Base-by-base conservation (phyloP, 176 grass and related monocot species). In the Saccharum officinarum region DNA sequence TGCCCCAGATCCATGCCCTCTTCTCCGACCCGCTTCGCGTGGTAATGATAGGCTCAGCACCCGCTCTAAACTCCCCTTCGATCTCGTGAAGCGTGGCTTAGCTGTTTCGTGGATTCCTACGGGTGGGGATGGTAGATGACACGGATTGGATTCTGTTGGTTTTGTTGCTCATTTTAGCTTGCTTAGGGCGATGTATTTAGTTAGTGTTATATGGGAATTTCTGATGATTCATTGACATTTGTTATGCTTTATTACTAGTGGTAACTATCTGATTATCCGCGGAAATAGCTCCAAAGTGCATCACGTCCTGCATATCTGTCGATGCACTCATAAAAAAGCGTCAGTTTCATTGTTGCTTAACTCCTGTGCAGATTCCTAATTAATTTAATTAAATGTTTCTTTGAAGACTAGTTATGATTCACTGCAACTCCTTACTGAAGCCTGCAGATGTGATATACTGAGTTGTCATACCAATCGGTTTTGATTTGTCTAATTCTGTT, bases 11-110 rank as follows among this genome's bases (percentile, higher is more conserved):
- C 88, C 97, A 90, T 57, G 87, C 92, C 65, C 92, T 99, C 79
- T 92, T 96, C 86, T 87, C 90, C 76, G 94, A 99, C 83, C 92
- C 88, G 67, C 97, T 96, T 71, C 90, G 94, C 80, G 97, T 99
- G 94, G 97, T 99, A 88, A 91, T 41, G 45, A 92, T 41, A 37
- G 54, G 63, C 76, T 23, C 18, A 5, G 67, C 37, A 23, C 59
- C 36, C 5, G 5, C 20, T 59, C 26, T 10, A 23, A 7, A 52
- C n/a, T 67, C 8, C 7, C 57, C 1, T 11, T 25, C n/a, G 68
- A 33, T 90, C 52, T 22, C 75, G 57, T 46, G 22, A 22, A 8
- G 36, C 30, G 30, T 68, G 22, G 31, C 46, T 42, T 17, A 54
- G 59, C n/a, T 44, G 10, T 22, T 69, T 5, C 28, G 8, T 69